Evolutionary conservation across 169 alveolate genomes (phyloP).

Genomic region (Plasmodium chabaudi): DNA sequence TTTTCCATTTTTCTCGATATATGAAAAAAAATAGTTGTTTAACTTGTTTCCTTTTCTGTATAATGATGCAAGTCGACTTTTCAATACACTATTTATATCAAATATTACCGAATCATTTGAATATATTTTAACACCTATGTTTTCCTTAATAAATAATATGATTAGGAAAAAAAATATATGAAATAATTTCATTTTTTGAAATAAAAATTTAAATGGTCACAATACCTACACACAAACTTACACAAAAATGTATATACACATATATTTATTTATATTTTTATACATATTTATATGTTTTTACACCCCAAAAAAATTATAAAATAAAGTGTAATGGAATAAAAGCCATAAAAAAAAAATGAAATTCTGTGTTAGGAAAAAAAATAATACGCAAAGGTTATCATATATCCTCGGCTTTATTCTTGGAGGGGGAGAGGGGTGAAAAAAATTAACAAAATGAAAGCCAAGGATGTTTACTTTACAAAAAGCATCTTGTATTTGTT

Average conservation of each 20-base stretch:
- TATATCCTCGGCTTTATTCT: constrained; percentile 13
- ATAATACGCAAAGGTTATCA: neutral
- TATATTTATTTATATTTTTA: neutral
- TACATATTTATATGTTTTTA: neutral
- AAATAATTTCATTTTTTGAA: constrained; percentile 58
- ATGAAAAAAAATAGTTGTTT: constrained; percentile 74
- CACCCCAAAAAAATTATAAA: neutral
- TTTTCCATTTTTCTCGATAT: constrained; percentile 68
- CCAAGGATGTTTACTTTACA: constrained; percentile 18
- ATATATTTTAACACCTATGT: constrained; percentile 50
- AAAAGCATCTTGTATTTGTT: constrained; percentile 46
- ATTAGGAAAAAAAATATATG: constrained; percentile 48
- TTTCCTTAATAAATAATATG: constrained; percentile 65
- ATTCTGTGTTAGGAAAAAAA: neutral
- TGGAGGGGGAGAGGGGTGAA: neutral
- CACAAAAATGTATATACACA: constrained; percentile 12
- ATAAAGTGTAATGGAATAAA: constrained; percentile 10
- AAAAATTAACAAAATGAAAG: constrained; percentile 18
- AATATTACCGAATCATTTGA: constrained; percentile 71
- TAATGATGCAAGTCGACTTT: constrained; percentile 36
- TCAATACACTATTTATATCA: constrained; percentile 54
- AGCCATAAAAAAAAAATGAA: neutral
- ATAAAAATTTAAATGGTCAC: constrained; percentile 6
- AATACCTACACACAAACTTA: neutral
- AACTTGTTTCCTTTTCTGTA: constrained; percentile 74